A percentile compares a stretch with the other conserved stretches of the same genome.
Evolutionary conservation across 2,329 filamentous ascomycete genomes (phyloP).

Genomic region (Thelonectria rubi): DNA sequence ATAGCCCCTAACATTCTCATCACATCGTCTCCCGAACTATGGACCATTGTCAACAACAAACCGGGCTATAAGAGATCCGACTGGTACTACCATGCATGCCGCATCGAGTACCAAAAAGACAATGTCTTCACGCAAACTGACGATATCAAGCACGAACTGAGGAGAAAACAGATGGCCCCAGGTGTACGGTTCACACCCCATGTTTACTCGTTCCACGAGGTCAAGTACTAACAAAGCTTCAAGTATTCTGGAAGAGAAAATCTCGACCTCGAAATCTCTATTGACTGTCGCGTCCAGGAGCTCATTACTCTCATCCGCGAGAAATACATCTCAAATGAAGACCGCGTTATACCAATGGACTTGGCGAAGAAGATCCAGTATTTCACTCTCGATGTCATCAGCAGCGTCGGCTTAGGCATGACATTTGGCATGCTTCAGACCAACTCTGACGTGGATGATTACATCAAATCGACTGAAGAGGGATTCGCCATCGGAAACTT

Average conservation of each 20-base stretch:
- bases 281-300: conserved; percentile 58
- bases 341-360: conserved; percentile 50
- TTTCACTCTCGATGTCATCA: conserved; percentile 64
- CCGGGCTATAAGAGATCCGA: conserved; percentile 52
- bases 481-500: conserved; percentile 42
- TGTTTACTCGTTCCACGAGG: too few relatives aligned
- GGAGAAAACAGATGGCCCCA: conserved; percentile 60
- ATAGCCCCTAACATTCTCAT: conserved; percentile 58
- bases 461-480: conserved; percentile 49
- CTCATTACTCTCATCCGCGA: conserved; percentile 54
- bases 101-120: conserved; percentile 59
- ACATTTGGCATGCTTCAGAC: conserved; percentile 57
- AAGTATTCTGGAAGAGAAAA: conserved; percentile 67
- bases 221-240: background rate
- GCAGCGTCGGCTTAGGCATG: conserved; percentile 58
- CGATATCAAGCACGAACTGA: conserved; percentile 55
- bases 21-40: conserved; percentile 58
- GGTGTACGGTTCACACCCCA: conserved; percentile 51
- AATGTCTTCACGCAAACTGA: conserved; percentile 63
- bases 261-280: conserved; percentile 56
- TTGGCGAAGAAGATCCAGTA: conserved; percentile 58
- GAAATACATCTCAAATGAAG: conserved; percentile 53
- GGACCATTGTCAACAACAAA: conserved; percentile 54
- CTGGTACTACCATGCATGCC: conserved; percentile 57
- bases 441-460: conserved; percentile 56